These are phyloP conservation scores for Shiraia sp. DNA, from an alignment of 2,329 filamentous ascomycete species.

Conservation along the genomic window DNA sequence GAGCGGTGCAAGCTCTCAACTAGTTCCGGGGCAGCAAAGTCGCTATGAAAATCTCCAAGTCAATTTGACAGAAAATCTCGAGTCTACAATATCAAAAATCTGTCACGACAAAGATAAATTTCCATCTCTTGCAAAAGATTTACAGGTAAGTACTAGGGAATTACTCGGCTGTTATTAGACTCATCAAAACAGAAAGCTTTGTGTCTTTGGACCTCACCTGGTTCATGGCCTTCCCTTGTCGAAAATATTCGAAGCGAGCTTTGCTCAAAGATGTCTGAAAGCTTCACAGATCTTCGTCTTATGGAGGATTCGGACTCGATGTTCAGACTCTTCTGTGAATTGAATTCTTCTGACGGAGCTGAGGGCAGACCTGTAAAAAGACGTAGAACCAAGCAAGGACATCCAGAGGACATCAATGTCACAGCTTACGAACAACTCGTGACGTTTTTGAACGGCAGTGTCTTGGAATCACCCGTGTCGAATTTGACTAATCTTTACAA, in stretches of 20 bases:
- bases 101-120: slow-evolving; percentile 26
- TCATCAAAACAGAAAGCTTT: slow-evolving; percentile 33
- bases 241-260: slow-evolving; percentile 26
- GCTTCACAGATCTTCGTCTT: slow-evolving; percentile 30
- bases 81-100: slow-evolving; percentile 17
- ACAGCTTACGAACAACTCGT: slow-evolving; percentile 25
- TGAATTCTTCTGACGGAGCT: slow-evolving; percentile 17
- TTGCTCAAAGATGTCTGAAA: slow-evolving; percentile 16
- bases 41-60: slow-evolving; percentile 6
- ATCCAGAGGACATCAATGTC: slow-evolving; percentile 13
- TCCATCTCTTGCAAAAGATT: slow-evolving; percentile 26
- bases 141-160: slow-evolving; percentile 31
- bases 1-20: slow-evolving; percentile 2
- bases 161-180: neutral
- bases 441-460: slow-evolving; percentile 27
- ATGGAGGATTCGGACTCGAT: slow-evolving; percentile 19
- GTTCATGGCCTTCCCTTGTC: slow-evolving; percentile 29
- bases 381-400: slow-evolving; percentile 22
- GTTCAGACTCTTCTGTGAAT: slow-evolving; percentile 19
- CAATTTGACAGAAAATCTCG: slow-evolving; percentile 17
- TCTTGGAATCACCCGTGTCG: slow-evolving; percentile 22
- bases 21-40: neutral
- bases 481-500: slow-evolving; percentile 28
- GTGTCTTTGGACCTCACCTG: slow-evolving; percentile 38
- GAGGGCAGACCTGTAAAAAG: slow-evolving; percentile 36